A percentile compares a stretch with the other conserved stretches of the same genome.
Conservation (phyloP, 495 filamentous ascomycete genomes). For the Hyphodiscus hymeniophilus region DNA sequence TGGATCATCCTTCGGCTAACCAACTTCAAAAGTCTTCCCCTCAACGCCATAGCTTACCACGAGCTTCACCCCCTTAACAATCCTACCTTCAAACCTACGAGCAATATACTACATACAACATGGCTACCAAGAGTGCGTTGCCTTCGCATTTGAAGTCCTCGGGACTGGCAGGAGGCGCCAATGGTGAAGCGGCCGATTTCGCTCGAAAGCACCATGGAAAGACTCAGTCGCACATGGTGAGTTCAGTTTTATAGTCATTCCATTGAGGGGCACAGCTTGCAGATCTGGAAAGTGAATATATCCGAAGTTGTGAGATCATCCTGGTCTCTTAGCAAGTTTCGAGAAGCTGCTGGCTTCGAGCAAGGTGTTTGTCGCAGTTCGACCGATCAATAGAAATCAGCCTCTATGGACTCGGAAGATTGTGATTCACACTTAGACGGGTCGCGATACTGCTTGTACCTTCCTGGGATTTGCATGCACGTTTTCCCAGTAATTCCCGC, state of each 20-base stretch:
- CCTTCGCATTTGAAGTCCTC: slow-evolving; percentile 72
- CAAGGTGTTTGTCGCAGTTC: not conserved
- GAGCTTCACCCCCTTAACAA: not conserved
- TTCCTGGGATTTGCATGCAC: slow-evolving; percentile 3
- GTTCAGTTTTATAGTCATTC: slow-evolving; percentile 28
- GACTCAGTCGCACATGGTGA: slow-evolving; percentile 91
- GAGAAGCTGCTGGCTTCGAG: no score
- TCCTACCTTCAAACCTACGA: not conserved
- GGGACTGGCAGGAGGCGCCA: slow-evolving; percentile 36
- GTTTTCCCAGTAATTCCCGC: not conserved
- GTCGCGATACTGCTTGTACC: slow-evolving; percentile 6
- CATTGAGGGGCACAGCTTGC: no score
- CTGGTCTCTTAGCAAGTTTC: not conserved
- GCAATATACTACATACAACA: slow-evolving; percentile 31
- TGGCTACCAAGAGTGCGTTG: slow-evolving; percentile 64
- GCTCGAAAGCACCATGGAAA: slow-evolving; percentile 83
- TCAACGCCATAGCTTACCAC: not conserved
- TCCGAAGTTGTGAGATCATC: not conserved
- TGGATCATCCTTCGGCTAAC: no score
- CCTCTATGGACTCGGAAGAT: not conserved
- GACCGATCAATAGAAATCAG: not conserved
- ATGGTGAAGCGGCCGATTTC: slow-evolving; percentile 43
- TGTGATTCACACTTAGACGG: not conserved
- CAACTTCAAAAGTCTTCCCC: not conserved
- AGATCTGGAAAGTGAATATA: no score